Evolutionary conservation across 2,329 filamentous ascomycete species (phyloP).

Genomic region (Trichoderma brevicompactum): DNA sequence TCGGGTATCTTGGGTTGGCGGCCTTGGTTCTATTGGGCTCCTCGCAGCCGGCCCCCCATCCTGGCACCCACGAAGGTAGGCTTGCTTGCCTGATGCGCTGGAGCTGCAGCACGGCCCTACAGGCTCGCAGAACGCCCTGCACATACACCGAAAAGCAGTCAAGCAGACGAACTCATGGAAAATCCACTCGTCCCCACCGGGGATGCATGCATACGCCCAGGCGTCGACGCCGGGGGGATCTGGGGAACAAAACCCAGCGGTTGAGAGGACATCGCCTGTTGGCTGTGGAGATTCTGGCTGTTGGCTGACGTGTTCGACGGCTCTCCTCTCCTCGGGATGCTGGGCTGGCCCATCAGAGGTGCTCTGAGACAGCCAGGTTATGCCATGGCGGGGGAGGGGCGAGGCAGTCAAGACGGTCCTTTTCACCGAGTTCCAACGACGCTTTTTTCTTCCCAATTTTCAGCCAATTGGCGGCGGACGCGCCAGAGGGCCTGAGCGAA

Average conservation of each 20-base stretch:
- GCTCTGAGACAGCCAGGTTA: background rate
- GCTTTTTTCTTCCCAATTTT: background rate
- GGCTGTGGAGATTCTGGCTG: slow-evolving; percentile 3
- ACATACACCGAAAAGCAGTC: slow-evolving; percentile 19
- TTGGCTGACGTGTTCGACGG: slow-evolving; percentile 20
- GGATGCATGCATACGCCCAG: slow-evolving; percentile 3
- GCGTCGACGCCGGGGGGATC: slow-evolving; percentile 6
- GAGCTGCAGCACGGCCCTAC: slow-evolving; percentile 27
- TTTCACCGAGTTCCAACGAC: slow-evolving; percentile 22
- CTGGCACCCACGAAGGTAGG: background rate
- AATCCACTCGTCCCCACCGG: slow-evolving; percentile 10
- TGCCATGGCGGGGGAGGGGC: slow-evolving; percentile 31
- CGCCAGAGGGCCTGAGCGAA: slow-evolving; percentile 13
- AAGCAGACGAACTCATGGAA: slow-evolving; percentile 15
- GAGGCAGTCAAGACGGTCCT: slow-evolving; percentile 12
- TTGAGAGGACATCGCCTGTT: background rate
- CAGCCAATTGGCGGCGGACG: slow-evolving; percentile 15
- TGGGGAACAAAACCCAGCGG: background rate
- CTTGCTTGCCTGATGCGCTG: slow-evolving; percentile 27
- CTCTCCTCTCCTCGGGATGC: background rate
- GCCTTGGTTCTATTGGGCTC: slow-evolving; percentile 19
- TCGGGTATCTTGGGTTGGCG: slow-evolving; percentile 17
- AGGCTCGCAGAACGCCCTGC: slow-evolving; percentile 8
- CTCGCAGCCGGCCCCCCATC: slow-evolving; percentile 3
- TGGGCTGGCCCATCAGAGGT: background rate